Evolutionary conservation across 2,329 filamentous ascomycete species (phyloP), one percentile per base, ranked within the genome.

Genomic region (Lecanicillium sp.): DNA sequence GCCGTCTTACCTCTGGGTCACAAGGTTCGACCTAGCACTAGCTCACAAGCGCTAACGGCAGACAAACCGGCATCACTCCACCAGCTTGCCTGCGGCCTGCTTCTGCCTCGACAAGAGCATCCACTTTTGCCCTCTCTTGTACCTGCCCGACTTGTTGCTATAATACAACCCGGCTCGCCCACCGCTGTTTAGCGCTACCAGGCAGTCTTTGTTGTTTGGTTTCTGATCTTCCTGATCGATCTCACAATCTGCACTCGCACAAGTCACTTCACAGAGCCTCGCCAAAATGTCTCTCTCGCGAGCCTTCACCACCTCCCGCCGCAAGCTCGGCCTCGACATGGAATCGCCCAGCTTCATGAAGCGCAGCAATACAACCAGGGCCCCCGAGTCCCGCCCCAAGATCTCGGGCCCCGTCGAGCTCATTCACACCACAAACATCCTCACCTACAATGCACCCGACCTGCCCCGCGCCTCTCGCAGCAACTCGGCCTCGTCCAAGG

Each of bases 371-470:
- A 74, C 73, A 36, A 68, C 67, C 58, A 77, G 74, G 63, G 72
- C 58, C 54, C 66, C 37, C 54, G 44, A 48, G 11, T 30, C 82
- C 56, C 79, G 84, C 51, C 66, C 76, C 63, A 84, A 90, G 71
- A 98, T 98, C 63, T 98, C 93, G 1, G 81, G 77, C 3, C 93
- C 93, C 1, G 77, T 95, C 45, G 84, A 90, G 66, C 77, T 98
- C 54, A 74, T 96, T 41, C 94, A 93, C 51, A 95, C 91, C 5
- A 97, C 93, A 57, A 98, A 97, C 68, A 89, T 94, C 79, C 83
- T 96, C 47, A 90, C 89, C 7, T 95, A 95, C 76, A 91, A 91
- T 62, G 90, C 93, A 9, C 91, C 91, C 43, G 86, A 96, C 62
- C 83, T 96, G 53, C 71, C 72, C 37, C 75, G 61, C 60, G 64